Evolutionary conservation across 2,329 filamentous ascomycete genomes (phyloP).

Genomic region (Balansia obtecta): DNA sequence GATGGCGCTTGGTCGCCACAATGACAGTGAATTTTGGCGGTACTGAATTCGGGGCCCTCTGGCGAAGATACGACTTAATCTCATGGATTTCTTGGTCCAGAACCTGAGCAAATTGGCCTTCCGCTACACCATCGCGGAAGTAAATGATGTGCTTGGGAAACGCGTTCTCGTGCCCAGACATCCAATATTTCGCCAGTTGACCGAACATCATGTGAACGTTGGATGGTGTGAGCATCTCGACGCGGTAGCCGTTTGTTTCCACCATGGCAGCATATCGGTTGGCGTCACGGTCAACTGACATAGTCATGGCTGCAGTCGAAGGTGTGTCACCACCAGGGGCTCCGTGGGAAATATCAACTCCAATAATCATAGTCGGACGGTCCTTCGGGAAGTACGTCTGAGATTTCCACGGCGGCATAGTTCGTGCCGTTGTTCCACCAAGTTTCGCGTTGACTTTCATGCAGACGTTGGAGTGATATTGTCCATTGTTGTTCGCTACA

Average conservation of each 20-base stretch:
- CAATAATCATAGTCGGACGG: slow-evolving; percentile 68
- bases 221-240: slow-evolving; percentile 60
- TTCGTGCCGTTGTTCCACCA: slow-evolving; percentile 60
- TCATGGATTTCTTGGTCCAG: slow-evolving; percentile 63
- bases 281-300: slow-evolving; percentile 60
- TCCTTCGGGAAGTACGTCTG: slow-evolving; percentile 24
- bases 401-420: slow-evolving; percentile 21
- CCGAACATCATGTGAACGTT: slow-evolving; percentile 58
- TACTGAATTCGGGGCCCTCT: slow-evolving; percentile 22
- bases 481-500: slow-evolving; percentile 55
- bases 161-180: slow-evolving; percentile 29
- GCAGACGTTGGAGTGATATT: slow-evolving; percentile 86
- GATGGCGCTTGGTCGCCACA: slow-evolving; percentile 86
- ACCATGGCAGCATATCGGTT: slow-evolving; percentile 68
- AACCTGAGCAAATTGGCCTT: slow-evolving; percentile 73
- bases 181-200: slow-evolving; percentile 54
- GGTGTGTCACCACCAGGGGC: slow-evolving; percentile 52
- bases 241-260: slow-evolving; percentile 70
- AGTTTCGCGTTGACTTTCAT: slow-evolving; percentile 98
- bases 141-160: slow-evolving; percentile 70
- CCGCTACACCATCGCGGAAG: slow-evolving; percentile 84
- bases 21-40: slow-evolving; percentile 67
- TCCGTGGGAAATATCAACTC: slow-evolving; percentile 81
- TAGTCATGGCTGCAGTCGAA: slow-evolving; percentile 80
- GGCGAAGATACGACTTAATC: slow-evolving; percentile 49